Evolutionary conservation across 192 early-diverging fungal species (phyloP), one percentile per base, ranked within the genome.

Genomic region (Backusella tuberculispora): DNA sequence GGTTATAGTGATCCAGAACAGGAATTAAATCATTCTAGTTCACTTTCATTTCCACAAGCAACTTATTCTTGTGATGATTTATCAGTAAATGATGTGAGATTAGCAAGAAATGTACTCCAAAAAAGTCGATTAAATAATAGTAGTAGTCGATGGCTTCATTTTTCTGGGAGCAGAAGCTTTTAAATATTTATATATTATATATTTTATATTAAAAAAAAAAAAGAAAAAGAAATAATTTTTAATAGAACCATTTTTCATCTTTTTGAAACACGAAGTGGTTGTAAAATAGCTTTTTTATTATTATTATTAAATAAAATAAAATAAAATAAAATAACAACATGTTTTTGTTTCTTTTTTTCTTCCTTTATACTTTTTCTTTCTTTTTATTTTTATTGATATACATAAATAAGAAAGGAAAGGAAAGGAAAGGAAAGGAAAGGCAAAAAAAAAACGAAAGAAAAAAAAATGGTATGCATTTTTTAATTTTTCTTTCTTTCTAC

Each of bases 141-240:
- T 13, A 74, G 73, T 50, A 68, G 66, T 67, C 65, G 48, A 67
- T 67, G 65, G 65, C 43, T 67, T 47, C 21, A 24, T 42, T 24
- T 12, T 45, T 47, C 72, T 66, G 45, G 63, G 10, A 63, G 72
- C 43, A 74, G 43, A 45, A 74, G 72, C 26, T 46, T 74, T 64
- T 74, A 65, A 43, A 63, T 41, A n/a, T 34, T 24, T n/a, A n/a
- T n/a, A n/a, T n/a, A n/a, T 40, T 40, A 66, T 1, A 68, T 14
- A 43, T 9, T 38, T 12, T 34, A 34, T 34, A n/a, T 38, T 38
- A 38, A 40, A 26, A 40, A 34, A 40, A 34, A 40, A 38, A 8
- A 44, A 45, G 12, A 45, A 38, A 41, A 69, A 41, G 37, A 5
- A 43, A 17, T 10, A 10, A n/a, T 69, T 43, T 21, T 68, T 43